Evolutionary conservation across 495 filamentous ascomycete genomes (phyloP).

Genomic region (Melanomma pulvis-pyrius): DNA sequence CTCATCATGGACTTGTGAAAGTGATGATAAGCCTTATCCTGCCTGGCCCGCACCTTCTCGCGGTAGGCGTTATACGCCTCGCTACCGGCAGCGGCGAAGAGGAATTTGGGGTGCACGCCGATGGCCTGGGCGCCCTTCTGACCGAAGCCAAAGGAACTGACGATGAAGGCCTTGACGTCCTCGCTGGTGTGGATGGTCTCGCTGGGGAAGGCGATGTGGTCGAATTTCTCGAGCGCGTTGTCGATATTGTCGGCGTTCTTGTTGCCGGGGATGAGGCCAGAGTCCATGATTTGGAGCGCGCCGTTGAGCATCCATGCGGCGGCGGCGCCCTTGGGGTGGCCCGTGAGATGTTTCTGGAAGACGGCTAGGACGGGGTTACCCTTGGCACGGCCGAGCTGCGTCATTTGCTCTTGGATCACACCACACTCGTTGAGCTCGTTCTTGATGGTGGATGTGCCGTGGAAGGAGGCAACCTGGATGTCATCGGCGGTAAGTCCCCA

Average conservation of each 20-base stretch:
- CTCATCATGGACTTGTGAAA: slow-evolving; percentile 94
- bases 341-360: slow-evolving; percentile 98
- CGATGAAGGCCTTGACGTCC: slow-evolving; percentile 92
- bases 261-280: slow-evolving; percentile 90
- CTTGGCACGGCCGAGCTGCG: slow-evolving; percentile 87
- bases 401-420: slow-evolving; percentile 91
- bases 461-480: slow-evolving; percentile 89
- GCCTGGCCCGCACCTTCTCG: slow-evolving; percentile 78
- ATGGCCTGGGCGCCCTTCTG: slow-evolving; percentile 97
- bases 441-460: slow-evolving; percentile 93
- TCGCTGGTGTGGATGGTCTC: slow-evolving; percentile 77
- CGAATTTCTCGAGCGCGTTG: slow-evolving; percentile 89
- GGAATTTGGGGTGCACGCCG: slow-evolving; percentile 89
- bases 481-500: slow-evolving; percentile 97
- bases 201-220: slow-evolving; percentile 93
- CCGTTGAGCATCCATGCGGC: slow-evolving; percentile 99
- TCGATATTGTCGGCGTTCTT: slow-evolving; percentile 96
- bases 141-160: slow-evolving; percentile 97
- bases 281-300: slow-evolving; percentile 86
- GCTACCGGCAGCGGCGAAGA: slow-evolving; percentile 85
- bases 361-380: slow-evolving; percentile 92
- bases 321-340: slow-evolving; percentile 96
- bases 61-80: slow-evolving; percentile 77
- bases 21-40: slow-evolving; percentile 95
- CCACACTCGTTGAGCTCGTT: slow-evolving; percentile 99